Base-by-base conservation (phyloP, 2,329 filamentous ascomycete genomes). In the Sarocladiaceae sp. region DNA sequence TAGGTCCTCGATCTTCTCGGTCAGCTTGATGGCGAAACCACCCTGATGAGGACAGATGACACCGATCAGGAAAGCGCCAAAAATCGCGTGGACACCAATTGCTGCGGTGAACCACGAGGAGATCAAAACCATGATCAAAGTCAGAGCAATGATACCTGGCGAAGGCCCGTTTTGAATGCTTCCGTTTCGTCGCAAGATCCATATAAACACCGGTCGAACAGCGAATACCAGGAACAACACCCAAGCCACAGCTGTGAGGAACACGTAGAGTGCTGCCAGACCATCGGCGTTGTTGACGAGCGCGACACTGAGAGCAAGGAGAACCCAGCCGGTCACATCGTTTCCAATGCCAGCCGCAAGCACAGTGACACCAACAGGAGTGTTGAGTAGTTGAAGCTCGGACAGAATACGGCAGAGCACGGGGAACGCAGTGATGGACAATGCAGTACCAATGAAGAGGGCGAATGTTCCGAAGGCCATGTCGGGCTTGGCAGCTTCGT, bases 391-490 rank as follows among this genome's bases (percentile, higher is more conserved):
- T 61, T 96, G 94, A 50, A 97, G 75, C 67, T 96, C 92, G 0
- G 90, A 93, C 58, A 97, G 73, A 58, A 97, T 97, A 66, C 93
- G 89, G 63, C 93, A 97, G 13, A 97, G 80, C 0, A 97, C 92
- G 0, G 93, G 93, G 60, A 97, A 86, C 10, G 82, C 90, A 1
- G 93, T 97, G 60, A 97, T 97, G 23, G 91, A 88, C 68, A 97
- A 86, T 0, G 93, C 93, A 51, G 95, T 92, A 67, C 92, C 93
- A 57, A 97, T 88, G 65, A 97, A 97, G 23, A 80, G 69, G 54
- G 74, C 75, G 46, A 90, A 82, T 12, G 76, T 71, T 42, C 75
- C 75, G 54, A 82, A 82, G n/a, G 66, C 60, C 54, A 80, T 74
- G 28, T 42, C 37, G 5, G 29, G 29, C 36, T 40, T 60, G 36